Evolutionary conservation across 78 protist species (phyloP), one percentile per base, ranked within the genome.

Genomic region (Trichosphaerium sp.): DNA sequence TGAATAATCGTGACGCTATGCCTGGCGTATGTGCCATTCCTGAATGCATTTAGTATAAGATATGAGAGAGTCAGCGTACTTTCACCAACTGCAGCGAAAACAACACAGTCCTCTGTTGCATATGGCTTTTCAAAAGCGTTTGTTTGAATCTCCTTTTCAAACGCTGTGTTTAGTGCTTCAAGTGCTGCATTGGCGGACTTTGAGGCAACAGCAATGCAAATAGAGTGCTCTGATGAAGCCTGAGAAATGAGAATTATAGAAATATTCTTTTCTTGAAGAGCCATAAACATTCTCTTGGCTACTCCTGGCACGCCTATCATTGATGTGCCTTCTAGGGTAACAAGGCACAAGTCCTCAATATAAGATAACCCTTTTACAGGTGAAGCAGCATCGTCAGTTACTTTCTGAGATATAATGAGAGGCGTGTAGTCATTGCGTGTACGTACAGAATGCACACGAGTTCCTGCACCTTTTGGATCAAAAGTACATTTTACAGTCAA

Each of bases 1-100:
- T 2, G 56, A 80, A 80, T 38, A 80, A 54, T 11, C 61, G 44
- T 1, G 69, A 65, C 21, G 85, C 85, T 34, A 80, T 61, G 57
- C 85, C 85, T 23, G 76, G 57, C 15, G 69, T 65, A 29, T 68
- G 34, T 37, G 37, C 49, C 66, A 80, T 68, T 4, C 40, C 1
- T n/a, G n/a, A n/a, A n/a, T n/a, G n/a, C n/a, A n/a, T n/a, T n/a
- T n/a, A n/a, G n/a, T n/a, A n/a, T n/a, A n/a, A n/a, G n/a, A n/a
- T n/a, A n/a, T n/a, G n/a, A n/a, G n/a, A n/a, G n/a, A n/a, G n/a
- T n/a, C n/a, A n/a, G n/a, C n/a, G n/a, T n/a, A n/a, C n/a, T n/a
- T 47, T 67, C 83, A n/a, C 83, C 83, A 31, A 76, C 83, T 10
- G 61, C 83, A 11, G 83, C 66, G 43, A 78, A 48, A 35, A 78